Evolutionary conservation across 1,139 yeast species (phyloP).

Genomic region (Diutina neorugosa): DNA sequence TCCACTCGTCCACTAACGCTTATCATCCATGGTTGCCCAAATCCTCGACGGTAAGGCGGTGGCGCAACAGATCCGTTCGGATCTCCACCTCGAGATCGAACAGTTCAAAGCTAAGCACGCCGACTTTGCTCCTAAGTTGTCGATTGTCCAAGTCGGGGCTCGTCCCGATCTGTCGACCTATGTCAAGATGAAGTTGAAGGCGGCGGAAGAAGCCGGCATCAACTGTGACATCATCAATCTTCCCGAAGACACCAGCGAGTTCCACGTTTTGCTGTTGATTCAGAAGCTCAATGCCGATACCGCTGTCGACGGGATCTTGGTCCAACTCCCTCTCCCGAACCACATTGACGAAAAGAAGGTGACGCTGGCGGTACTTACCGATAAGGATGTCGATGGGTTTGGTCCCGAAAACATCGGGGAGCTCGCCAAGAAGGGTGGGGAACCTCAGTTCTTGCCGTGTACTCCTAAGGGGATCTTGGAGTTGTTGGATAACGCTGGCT

Average conservation of each 20-base stretch:
- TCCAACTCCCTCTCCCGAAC: conserved; percentile 82
- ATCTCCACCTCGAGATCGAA: neutral
- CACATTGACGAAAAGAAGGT: conserved; percentile 71
- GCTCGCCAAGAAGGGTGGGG: conserved; percentile 78
- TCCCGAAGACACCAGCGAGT: conserved; percentile 48
- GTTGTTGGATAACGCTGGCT: conserved; percentile 53
- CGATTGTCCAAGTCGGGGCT: conserved; percentile 82
- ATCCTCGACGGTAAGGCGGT: conserved; percentile 2
- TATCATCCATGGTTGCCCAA: conserved; percentile 3
- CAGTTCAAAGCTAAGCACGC: conserved; percentile 12
- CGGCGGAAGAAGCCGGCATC: conserved; percentile 78
- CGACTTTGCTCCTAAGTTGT: conserved; percentile 60
- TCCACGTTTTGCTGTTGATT: conserved; percentile 48
- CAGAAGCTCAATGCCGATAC: conserved; percentile 53
- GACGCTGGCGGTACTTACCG: conserved; percentile 64
- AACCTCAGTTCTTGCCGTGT: conserved; percentile 82
- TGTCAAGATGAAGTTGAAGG: conserved; percentile 87
- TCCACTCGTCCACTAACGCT: neutral
- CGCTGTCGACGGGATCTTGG: conserved; percentile 74
- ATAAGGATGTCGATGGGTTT: conserved; percentile 94
- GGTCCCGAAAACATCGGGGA: conserved; percentile 88
- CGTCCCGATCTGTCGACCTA: conserved; percentile 91
- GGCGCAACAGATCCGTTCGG: conserved; percentile 2
- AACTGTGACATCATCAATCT: conserved; percentile 57
- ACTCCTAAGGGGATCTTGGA: conserved; percentile 93